phyloP scores from a whole-genome alignment of 2,329 filamentous ascomycete genomes.

The Alternaria novae-zelandiae region DNA sequence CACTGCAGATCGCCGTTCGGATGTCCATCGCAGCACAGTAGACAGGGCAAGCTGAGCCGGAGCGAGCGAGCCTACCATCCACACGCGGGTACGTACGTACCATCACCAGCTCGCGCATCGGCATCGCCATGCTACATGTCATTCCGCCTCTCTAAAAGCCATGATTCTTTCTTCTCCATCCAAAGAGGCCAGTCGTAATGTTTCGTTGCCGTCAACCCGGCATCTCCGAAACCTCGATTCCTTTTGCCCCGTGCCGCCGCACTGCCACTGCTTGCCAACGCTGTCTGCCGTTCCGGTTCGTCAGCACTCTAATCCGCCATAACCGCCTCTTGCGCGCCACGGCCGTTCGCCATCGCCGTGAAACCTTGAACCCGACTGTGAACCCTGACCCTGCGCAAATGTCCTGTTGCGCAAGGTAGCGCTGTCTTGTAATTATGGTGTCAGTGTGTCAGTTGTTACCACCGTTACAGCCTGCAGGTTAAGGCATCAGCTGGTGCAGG shows the following conservation, averaged over 20 bases:
- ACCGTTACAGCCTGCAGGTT: background rate
- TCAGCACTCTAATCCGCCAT: background rate
- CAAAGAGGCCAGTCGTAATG: background rate
- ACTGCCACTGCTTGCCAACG: background rate
- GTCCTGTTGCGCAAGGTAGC: background rate
- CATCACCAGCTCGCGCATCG: background rate
- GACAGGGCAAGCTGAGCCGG: slow-evolving; percentile 10
- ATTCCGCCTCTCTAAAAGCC: background rate
- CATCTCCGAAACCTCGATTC: background rate
- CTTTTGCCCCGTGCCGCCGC: background rate
- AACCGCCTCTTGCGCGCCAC: slow-evolving; percentile 1
- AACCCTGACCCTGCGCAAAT: background rate
- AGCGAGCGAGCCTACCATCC: background rate
- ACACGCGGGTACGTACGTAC: background rate
- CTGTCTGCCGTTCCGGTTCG: background rate
- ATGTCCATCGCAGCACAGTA: background rate
- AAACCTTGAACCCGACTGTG: background rate
- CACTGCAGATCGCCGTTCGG: slow-evolving; percentile 16
- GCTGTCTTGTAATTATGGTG: background rate
- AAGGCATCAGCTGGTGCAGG: background rate
- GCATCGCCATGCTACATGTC: background rate
- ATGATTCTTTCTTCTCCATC: background rate
- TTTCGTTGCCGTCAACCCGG: background rate
- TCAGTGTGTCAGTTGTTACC: background rate
- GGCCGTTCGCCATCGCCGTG: background rate